Evolutionary conservation across 345 rosid genomes (phyloP).

Genomic region (Citrus cavaleriei): DNA sequence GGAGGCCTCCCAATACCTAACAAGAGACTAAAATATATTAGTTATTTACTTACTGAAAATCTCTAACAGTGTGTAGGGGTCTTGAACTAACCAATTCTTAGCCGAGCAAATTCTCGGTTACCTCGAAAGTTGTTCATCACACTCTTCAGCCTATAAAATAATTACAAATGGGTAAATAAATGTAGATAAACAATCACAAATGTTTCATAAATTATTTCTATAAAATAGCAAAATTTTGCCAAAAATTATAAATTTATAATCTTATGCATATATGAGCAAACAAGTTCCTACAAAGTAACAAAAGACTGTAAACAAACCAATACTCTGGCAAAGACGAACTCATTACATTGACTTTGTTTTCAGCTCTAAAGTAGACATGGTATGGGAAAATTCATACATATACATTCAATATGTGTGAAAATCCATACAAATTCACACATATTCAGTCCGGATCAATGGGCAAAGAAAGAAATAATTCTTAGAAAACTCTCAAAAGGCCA

Average conservation of each 20-base stretch:
- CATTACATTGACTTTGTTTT: background rate
- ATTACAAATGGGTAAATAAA: background rate
- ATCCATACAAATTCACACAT: background rate
- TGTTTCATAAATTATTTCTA: background rate
- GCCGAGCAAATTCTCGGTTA: conserved; percentile 79
- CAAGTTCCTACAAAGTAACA: background rate
- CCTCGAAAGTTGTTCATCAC: conserved; percentile 74
- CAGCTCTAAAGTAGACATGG: background rate
- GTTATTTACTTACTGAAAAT: background rate
- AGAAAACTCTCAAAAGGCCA: background rate
- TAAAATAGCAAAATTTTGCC: background rate
- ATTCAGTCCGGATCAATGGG: background rate
- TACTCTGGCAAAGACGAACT: background rate
- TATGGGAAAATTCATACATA: background rate
- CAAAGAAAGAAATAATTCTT: background rate
- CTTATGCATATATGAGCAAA: background rate
- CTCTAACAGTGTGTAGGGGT: background rate
- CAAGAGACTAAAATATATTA: background rate
- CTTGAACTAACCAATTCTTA: conserved; percentile 68
- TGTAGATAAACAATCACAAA: background rate
- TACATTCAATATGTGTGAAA: background rate
- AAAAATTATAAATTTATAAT: too few species aligned
- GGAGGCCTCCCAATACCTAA: conserved; percentile 84
- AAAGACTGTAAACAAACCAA: background rate
- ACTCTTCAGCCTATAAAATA: conserved; percentile 51